phyloP scores from a whole-genome alignment of 2,329 filamentous ascomycete species.

The Orbilia oligospora region DNA sequence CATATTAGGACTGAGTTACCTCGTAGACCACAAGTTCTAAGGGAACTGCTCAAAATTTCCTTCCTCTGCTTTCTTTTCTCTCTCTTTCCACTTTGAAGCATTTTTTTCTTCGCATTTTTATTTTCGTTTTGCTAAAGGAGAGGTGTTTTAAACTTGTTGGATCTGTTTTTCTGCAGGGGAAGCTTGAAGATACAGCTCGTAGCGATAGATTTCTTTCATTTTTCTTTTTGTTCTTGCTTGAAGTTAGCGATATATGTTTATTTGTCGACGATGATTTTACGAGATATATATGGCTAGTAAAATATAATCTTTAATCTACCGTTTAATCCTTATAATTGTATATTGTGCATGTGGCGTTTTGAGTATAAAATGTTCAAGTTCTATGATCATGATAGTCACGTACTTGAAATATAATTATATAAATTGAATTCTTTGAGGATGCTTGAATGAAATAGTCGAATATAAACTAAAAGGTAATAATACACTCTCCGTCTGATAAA shows the following conservation, averaged over 20 bases:
- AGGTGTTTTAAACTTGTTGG: conserved; percentile 1
- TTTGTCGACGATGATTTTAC: not conserved
- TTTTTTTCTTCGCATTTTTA: not conserved
- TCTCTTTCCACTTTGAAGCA: not conserved
- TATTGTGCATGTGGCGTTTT: no score
- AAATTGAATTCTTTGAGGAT: not conserved
- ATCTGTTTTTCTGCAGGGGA: not conserved
- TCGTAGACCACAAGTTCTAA: no score
- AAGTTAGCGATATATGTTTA: conserved; percentile 8
- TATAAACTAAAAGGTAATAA: not conserved
- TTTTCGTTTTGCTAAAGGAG: not conserved
- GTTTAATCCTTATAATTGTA: no score
- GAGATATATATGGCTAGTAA: conserved; percentile 18
- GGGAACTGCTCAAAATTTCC: no score
- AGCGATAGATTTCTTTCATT: conserved; percentile 18
- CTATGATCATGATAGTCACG: no score
- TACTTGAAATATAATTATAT: not conserved
- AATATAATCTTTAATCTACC: conserved; percentile 17
- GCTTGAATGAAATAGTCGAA: no score
- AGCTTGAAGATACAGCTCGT: not conserved
- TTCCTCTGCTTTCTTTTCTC: not conserved
- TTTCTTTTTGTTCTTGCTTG: not conserved
- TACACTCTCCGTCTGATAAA: conserved; percentile 18
- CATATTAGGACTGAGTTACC: not conserved
- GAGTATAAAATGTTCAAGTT: no score